These are phyloP conservation scores for Fusarium sambucinum DNA, from an alignment of 2,329 filamentous ascomycete genomes.

Conservation along the genomic window DNA sequence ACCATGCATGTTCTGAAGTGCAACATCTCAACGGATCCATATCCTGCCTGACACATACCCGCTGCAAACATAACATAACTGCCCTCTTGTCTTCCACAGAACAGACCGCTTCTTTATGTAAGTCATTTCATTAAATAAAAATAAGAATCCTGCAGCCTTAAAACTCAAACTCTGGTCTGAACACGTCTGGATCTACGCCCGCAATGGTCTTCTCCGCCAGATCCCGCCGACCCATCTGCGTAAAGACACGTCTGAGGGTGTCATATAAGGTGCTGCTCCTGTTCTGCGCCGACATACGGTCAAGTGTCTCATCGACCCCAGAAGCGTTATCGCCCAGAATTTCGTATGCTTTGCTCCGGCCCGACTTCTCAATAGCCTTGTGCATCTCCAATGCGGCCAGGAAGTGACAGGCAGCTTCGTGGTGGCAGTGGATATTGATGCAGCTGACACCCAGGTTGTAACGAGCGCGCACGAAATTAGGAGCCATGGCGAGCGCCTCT, in stretches of 20 bases:
- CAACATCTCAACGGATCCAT: conserved; percentile 19
- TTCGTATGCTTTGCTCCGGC: conserved; percentile 84
- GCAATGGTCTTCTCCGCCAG: conserved; percentile 87
- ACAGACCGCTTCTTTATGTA: conserved; percentile 16
- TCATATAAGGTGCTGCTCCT: conserved; percentile 97
- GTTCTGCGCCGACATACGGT: conserved; percentile 93
- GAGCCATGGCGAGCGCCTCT: conserved; percentile 86
- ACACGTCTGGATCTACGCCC: conserved; percentile 90
- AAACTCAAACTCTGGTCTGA: conserved; percentile 93
- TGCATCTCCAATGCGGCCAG: conserved; percentile 95
- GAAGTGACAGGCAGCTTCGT: conserved; percentile 92
- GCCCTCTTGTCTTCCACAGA: neutral
- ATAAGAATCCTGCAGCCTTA: conserved; percentile 46
- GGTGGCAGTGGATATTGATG: conserved; percentile 96
- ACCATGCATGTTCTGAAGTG: conserved; percentile 25
- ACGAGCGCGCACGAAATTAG: conserved; percentile 95
- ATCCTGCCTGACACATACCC: conserved; percentile 4
- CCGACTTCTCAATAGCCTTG: conserved; percentile 88
- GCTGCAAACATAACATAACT: conserved; percentile 6
- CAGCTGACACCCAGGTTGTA: conserved; percentile 98
- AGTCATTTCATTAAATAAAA: conserved; percentile 6
- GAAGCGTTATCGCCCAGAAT: conserved; percentile 72
- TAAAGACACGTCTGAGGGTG: conserved; percentile 93
- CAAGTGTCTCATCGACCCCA: conserved; percentile 76
- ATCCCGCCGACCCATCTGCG: conserved; percentile 91